Evolutionary conservation across 2,329 filamentous ascomycete genomes (phyloP).

Genomic region (Colletotrichum sp.): DNA sequence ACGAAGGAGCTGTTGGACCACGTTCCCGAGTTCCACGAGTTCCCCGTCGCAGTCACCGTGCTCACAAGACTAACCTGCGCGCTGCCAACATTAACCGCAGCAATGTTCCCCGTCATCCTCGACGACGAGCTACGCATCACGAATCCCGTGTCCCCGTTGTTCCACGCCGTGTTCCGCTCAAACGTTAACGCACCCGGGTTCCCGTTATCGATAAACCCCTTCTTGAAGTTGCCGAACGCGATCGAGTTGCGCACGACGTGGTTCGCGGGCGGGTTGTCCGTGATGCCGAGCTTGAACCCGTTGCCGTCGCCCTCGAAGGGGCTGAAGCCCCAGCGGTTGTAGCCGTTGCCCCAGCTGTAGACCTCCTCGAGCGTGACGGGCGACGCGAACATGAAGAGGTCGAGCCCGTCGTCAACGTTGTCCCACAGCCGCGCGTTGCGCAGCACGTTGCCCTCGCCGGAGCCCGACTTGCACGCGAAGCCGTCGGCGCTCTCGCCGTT

Average conservation of each 20-base stretch:
- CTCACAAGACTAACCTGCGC: slow-evolving; percentile 27
- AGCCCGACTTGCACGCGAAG: slow-evolving; percentile 49
- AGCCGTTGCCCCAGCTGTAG: slow-evolving; percentile 49
- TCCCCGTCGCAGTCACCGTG: slow-evolving; percentile 33
- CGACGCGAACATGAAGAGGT: slow-evolving; percentile 45
- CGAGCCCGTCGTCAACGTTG: slow-evolving; percentile 53
- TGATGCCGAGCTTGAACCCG: slow-evolving; percentile 49
- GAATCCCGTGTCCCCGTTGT: slow-evolving; percentile 47
- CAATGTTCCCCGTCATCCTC: slow-evolving; percentile 42
- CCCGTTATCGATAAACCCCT: slow-evolving; percentile 51
- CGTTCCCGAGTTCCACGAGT: slow-evolving; percentile 43
- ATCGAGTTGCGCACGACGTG: slow-evolving; percentile 48
- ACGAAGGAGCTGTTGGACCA: slow-evolving; percentile 44
- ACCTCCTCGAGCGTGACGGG: slow-evolving; percentile 46
- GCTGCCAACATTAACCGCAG: slow-evolving; percentile 35
- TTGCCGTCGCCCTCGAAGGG: slow-evolving; percentile 50
- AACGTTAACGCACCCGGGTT: slow-evolving; percentile 45
- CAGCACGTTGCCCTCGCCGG: slow-evolving; percentile 47
- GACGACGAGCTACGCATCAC: slow-evolving; percentile 39
- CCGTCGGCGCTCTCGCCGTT: slow-evolving; percentile 54
- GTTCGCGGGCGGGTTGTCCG: slow-evolving; percentile 42
- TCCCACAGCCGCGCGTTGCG: slow-evolving; percentile 50
- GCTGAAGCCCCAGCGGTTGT: slow-evolving; percentile 45
- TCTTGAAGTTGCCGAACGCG: slow-evolving; percentile 44
- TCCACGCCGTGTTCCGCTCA: slow-evolving; percentile 49